These are phyloP conservation scores for Liquidambar formosana DNA, from an alignment of 164 flowering plant genomes.

Conservation along the genomic window DNA sequence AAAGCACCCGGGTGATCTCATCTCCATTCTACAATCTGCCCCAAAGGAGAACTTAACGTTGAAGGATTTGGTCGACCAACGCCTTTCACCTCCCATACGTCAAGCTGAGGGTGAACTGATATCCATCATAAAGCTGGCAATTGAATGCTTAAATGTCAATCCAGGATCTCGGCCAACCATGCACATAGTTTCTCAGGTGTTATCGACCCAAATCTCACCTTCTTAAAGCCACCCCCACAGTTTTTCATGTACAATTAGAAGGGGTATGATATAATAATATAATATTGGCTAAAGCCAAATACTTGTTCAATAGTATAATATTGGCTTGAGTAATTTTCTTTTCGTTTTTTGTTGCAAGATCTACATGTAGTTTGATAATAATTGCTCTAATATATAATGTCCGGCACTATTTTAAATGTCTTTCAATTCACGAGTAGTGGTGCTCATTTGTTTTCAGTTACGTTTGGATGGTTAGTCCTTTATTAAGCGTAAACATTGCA, in stretches of 20 bases:
- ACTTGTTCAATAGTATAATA: too few relatives aligned
- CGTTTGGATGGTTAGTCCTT: too few relatives aligned
- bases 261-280: too few relatives aligned
- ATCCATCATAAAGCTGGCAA: slow-evolving; percentile 16
- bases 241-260: background rate
- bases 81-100: slow-evolving; percentile 23
- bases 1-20: slow-evolving; percentile 18
- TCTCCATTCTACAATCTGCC: slow-evolving; percentile 3
- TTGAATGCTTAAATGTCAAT: slow-evolving; percentile 17
- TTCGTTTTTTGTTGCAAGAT: too few relatives aligned
- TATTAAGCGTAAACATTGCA: too few relatives aligned
- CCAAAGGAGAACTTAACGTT: background rate
- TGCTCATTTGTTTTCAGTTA: too few relatives aligned
- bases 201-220: background rate
- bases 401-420: too few relatives aligned
- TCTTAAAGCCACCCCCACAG: background rate
- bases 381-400: too few relatives aligned
- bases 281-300: too few relatives aligned
- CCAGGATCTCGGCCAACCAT: slow-evolving; percentile 35
- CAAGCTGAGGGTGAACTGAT: slow-evolving; percentile 7
- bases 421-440: too few relatives aligned
- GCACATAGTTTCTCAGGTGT: slow-evolving; percentile 15
- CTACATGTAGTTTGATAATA: too few relatives aligned
- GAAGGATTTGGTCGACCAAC: slow-evolving; percentile 23
- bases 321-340: too few relatives aligned